Percentiles rank a stretch among this genome's conserved stretches.
These are phyloP conservation scores for Xylariaceae sp. DNA, from an alignment of 2,329 filamentous ascomycete species.

Conservation along the genomic window DNA sequence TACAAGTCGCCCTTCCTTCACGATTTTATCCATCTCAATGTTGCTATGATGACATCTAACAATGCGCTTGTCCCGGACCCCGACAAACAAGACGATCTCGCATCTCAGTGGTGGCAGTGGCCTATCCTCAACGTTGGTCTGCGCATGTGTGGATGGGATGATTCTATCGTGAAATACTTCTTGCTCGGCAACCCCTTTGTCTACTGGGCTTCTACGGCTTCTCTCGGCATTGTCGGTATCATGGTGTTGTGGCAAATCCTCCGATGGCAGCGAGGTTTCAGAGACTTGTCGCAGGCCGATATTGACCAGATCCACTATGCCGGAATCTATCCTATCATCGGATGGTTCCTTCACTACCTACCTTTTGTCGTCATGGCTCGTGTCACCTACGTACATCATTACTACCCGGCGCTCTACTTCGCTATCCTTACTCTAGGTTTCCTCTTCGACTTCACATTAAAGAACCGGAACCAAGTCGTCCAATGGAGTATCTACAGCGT, in stretches of 20 bases:
- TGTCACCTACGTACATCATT: slow-evolving; percentile 98
- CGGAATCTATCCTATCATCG: slow-evolving; percentile 83
- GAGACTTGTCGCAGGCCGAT: slow-evolving; percentile 72
- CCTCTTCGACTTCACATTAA: slow-evolving; percentile 77
- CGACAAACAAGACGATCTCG: slow-evolving; percentile 97
- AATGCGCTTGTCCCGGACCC: slow-evolving; percentile 96
- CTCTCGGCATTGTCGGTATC: slow-evolving; percentile 67
- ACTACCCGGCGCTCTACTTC: slow-evolving; percentile 97
- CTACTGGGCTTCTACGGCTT: slow-evolving; percentile 89
- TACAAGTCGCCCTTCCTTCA: slow-evolving; percentile 98
- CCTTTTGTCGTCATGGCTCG: slow-evolving; percentile 97
- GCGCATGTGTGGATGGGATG: slow-evolving; percentile 98
- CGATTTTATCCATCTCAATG: slow-evolving; percentile 96
- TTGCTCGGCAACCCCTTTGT: slow-evolving; percentile 93
- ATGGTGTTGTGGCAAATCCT: slow-evolving; percentile 80
- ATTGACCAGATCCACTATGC: slow-evolving; percentile 95
- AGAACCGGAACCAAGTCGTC: slow-evolving; percentile 58
- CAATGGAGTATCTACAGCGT: slow-evolving; percentile 67
- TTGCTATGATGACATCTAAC: slow-evolving; percentile 99
- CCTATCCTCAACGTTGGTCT: slow-evolving; percentile 91
- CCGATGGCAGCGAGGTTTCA: slow-evolving; percentile 93
- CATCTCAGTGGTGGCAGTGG: slow-evolving; percentile 98
- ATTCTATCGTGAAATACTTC: slow-evolving; percentile 95
- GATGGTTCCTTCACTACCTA: slow-evolving; percentile 95
- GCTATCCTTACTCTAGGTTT: slow-evolving; percentile 89